phyloP scores from a whole-genome alignment of 352 stramenopile genomes.

The Phytophthora sansomeana region DNA sequence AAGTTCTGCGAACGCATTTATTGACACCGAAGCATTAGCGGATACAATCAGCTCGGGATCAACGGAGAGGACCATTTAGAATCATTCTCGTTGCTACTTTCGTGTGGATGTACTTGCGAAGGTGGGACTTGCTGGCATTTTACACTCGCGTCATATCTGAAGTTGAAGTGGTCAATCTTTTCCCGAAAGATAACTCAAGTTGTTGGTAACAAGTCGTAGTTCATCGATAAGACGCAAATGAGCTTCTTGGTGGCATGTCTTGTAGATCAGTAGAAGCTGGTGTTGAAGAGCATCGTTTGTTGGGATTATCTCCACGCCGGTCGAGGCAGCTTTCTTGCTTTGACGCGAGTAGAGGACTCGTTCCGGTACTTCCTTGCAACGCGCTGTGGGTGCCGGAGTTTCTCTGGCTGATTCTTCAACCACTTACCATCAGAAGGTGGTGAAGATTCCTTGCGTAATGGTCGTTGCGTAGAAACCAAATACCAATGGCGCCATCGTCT shows the following conservation, averaged over 20 bases:
- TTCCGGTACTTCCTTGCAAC: conserved; percentile 10
- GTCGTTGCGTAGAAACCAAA: background rate
- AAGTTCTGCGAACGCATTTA: no score
- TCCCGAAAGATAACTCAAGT: conserved; percentile 3
- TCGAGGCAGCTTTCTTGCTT: conserved; percentile 7
- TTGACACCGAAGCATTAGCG: background rate
- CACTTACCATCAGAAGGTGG: background rate
- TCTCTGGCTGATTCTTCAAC: background rate
- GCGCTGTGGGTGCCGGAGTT: conserved; percentile 4
- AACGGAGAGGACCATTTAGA: no score
- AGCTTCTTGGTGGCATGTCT: background rate
- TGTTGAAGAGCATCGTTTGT: background rate
- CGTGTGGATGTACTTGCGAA: background rate
- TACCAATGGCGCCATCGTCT: conserved; percentile 15
- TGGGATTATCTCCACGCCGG: conserved; percentile 21
- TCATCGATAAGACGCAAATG: background rate
- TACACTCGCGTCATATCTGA: conserved; percentile 2
- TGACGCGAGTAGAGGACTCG: background rate
- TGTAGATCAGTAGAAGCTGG: background rate
- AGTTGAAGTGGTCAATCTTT: conserved; percentile 3
- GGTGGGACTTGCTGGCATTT: background rate
- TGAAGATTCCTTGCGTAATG: background rate
- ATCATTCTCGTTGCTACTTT: background rate
- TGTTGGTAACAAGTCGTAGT: background rate
- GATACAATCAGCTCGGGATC: no score